Conservation (phyloP, 1,284 basidiomycete species). For the Ganoderma lucidum region DNA sequence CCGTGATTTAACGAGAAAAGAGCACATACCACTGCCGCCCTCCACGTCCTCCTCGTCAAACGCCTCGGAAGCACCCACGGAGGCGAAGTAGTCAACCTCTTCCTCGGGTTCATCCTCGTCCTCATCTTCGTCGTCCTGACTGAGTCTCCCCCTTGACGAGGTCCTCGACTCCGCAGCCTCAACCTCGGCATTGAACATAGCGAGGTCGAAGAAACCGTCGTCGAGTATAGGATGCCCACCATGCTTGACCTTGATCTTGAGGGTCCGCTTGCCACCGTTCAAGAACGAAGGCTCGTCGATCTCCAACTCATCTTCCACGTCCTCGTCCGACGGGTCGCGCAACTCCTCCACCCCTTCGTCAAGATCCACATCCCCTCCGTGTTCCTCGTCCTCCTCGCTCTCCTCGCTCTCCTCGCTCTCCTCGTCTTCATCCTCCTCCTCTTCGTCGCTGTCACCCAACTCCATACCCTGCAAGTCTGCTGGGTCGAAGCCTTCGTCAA, state of each 20-base stretch:
- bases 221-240: constrained; percentile 74
- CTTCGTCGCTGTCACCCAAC: constrained; percentile 38
- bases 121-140: constrained; percentile 62
- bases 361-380: constrained; percentile 47
- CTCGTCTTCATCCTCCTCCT: constrained; percentile 48
- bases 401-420: constrained; percentile 45
- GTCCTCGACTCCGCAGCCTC: constrained; percentile 80
- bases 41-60: constrained; percentile 50
- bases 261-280: constrained; percentile 35
- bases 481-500: constrained; percentile 47
- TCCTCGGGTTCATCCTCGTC: constrained; percentile 59
- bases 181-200: constrained; percentile 89
- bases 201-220: constrained; percentile 93
- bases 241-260: constrained; percentile 37
- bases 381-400: constrained; percentile 44
- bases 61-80: constrained; percentile 56
- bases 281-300: constrained; percentile 44
- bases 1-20: not conserved
- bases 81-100: constrained; percentile 76
- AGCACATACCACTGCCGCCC: constrained; percentile 51
- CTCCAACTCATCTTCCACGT: constrained; percentile 49
- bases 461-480: constrained; percentile 45
- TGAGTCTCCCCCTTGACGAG: constrained; percentile 67
- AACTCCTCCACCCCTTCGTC: constrained; percentile 53
- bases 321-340: constrained; percentile 58